phyloP scores from a whole-genome alignment of 495 filamentous ascomycete genomes.

The Pyrenula massariospora region DNA sequence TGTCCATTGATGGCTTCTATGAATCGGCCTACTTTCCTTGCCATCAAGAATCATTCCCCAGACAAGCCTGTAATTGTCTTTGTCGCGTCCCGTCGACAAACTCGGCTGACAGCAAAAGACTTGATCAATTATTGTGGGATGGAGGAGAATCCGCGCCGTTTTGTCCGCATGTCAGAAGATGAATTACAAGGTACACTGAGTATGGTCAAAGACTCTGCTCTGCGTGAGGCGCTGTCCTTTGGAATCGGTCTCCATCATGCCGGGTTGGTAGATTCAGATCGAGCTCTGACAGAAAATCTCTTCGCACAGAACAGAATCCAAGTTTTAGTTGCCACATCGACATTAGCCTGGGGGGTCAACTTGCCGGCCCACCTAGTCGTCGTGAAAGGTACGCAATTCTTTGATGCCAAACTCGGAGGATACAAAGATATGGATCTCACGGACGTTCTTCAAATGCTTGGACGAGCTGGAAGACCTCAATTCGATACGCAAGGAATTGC shows the following conservation, averaged over 20 bases:
- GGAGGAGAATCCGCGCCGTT: slow-evolving; percentile 93
- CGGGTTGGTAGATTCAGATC: slow-evolving; percentile 87
- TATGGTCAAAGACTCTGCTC: slow-evolving; percentile 80
- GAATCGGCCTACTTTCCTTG: slow-evolving; percentile 94
- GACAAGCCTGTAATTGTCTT: slow-evolving; percentile 98
- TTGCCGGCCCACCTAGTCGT: slow-evolving; percentile 93
- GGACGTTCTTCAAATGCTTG: slow-evolving; percentile 97
- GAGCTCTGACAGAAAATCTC: slow-evolving; percentile 82
- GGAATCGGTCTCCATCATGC: slow-evolving; percentile 97
- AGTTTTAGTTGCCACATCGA: slow-evolving; percentile 91
- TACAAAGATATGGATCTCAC: slow-evolving; percentile 99
- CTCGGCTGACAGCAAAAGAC: slow-evolving; percentile 86
- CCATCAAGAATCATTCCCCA: slow-evolving; percentile 90
- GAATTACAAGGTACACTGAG: slow-evolving; percentile 75
- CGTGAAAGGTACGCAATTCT: slow-evolving; percentile 97
- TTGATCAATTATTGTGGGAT: slow-evolving; percentile 95
- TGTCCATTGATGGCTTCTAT: slow-evolving; percentile 98
- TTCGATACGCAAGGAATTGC: slow-evolving; percentile 94
- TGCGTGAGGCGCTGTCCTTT: slow-evolving; percentile 86
- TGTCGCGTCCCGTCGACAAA: slow-evolving; percentile 90
- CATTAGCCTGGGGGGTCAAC: slow-evolving; percentile 97
- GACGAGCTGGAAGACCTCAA: slow-evolving; percentile 88
- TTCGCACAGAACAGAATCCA: slow-evolving; percentile 98
- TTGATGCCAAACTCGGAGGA: slow-evolving; percentile 93
- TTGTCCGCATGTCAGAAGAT: slow-evolving; percentile 87